These are phyloP conservation scores for Guadua angustifolia DNA, from an alignment of 176 grass and related monocot species.

Conservation along the genomic window DNA sequence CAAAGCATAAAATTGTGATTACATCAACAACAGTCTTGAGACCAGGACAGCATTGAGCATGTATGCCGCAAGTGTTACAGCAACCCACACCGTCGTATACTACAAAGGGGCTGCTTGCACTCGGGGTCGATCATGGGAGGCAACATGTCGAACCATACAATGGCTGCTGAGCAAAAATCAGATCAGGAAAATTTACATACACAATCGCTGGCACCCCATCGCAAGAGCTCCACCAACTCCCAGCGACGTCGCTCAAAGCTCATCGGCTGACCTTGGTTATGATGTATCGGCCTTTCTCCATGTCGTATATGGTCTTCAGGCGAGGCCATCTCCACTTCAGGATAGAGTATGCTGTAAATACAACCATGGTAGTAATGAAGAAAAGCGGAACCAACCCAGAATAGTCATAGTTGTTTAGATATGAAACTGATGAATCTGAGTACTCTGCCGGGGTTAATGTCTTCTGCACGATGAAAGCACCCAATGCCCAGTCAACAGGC, in stretches of 20 bases:
- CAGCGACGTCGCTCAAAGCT: constrained; percentile 1
- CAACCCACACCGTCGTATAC: constrained; percentile 43
- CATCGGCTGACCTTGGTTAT: constrained; percentile 64
- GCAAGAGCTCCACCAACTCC: constrained; percentile 37
- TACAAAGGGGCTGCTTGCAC: constrained; percentile 42
- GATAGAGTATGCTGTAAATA: constrained; percentile 65
- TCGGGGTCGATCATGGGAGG: neutral
- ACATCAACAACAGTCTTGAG: constrained; percentile 23
- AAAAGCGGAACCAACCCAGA: constrained; percentile 48
- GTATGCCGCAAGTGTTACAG: neutral
- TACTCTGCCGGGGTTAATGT: constrained; percentile 50
- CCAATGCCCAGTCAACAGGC: constrained; percentile 89
- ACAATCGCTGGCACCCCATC: neutral
- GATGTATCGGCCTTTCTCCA: constrained; percentile 79
- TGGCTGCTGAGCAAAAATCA: neutral
- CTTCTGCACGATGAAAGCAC: constrained; percentile 73
- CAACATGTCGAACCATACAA: neutral
- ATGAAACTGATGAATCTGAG: constrained; percentile 52
- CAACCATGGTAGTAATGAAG: constrained; percentile 53
- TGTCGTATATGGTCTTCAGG: constrained; percentile 68
- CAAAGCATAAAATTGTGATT: constrained; percentile 26
- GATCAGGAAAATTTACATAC: constrained; percentile 48
- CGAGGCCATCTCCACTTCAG: constrained; percentile 61
- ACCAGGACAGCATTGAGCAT: neutral
- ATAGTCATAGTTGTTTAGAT: constrained; percentile 53